A percentile compares a stretch with the other conserved stretches of the same genome.
phyloP scores from a whole-genome alignment of 1,284 basidiomycete species.

The Athelia sp. region DNA sequence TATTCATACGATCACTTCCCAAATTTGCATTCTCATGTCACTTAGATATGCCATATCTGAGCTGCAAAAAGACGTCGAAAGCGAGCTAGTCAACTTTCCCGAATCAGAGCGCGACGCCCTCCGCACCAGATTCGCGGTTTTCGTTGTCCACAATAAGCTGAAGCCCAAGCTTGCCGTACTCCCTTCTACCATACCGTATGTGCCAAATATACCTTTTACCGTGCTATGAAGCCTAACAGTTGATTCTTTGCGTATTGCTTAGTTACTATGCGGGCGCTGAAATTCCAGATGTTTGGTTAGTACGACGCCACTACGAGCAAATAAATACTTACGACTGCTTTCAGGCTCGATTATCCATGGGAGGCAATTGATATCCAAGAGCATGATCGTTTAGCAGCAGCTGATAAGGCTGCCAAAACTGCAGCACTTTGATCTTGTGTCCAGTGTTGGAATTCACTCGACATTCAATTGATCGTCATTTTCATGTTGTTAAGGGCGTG shows the following conservation, averaged over 20 bases:
- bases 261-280: slow-evolving; percentile 71
- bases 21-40: slow-evolving; percentile 6
- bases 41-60: slow-evolving; percentile 82
- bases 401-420: slow-evolving; percentile 21
- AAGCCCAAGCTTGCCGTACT: slow-evolving; percentile 79
- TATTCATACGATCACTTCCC: slow-evolving; percentile 3
- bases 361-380: slow-evolving; percentile 77
- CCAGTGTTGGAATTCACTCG: too few relatives aligned
- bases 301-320: slow-evolving; percentile 7
- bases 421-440: neutral
- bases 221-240: slow-evolving; percentile 18
- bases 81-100: slow-evolving; percentile 59
- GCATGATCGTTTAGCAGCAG: slow-evolving; percentile 59
- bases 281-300: slow-evolving; percentile 59
- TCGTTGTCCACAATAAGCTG: slow-evolving; percentile 94
- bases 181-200: slow-evolving; percentile 62
- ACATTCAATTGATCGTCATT: too few relatives aligned
- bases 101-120: slow-evolving; percentile 68
- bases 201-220: slow-evolving; percentile 12
- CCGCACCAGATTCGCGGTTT: slow-evolving; percentile 82
- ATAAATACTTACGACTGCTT: slow-evolving; percentile 8
- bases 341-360: slow-evolving; percentile 84
- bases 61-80: slow-evolving; percentile 81
- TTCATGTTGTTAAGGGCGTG: too few relatives aligned
- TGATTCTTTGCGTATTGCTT: slow-evolving; percentile 6